Evolutionary conservation across 78 protist genomes (phyloP), one percentile per base, ranked within the genome.

Genomic region (Dictyostelium capitatum): DNA sequence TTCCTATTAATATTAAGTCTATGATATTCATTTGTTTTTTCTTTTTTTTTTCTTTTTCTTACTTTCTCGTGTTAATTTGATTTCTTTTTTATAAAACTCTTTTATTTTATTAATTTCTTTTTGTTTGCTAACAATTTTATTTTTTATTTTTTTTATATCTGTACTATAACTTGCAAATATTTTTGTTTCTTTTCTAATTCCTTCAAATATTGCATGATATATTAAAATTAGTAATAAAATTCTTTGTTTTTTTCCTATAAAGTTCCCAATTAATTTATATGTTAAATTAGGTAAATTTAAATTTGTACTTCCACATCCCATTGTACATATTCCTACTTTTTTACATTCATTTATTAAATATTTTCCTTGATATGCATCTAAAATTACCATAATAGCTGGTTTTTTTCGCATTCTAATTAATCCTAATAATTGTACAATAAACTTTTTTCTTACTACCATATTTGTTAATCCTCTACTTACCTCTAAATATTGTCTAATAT

Each of bases 151-250:
- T 23, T 56, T 56, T 37, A 37, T 37, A 37, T 20, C 64, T 56
- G 7, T 6, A 20, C n/a, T 23, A 6, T 65, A n/a, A n/a, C 4
- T 28, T 65, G 9, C 14, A 37, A 37, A 72, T 19, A 4, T 6
- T 37, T 8, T 9, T 69, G n/a, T 3, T 72, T 72, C 79, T 46
- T 72, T 2, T 46, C 79, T 7, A 4, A 72, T 72, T 46, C 79
- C 79, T 6, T 72, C 51, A 41, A 43, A 72, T 46, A 72, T 72
- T 72, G 79, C 79, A 72, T 72, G 79, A 43, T 43, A 20, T 23
- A 72, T 72, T 72, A 43, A 28, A 14, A 70, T 7, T 72, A 72
- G 43, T 43, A 72, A 17, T 19, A 19, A 3, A 1, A 7, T 1
- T 72, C 28, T 72, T 28, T 72, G 9, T 41, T 43, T 43, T 72